Evolutionary conservation across 805 yeast species (phyloP).

Genomic region (Blastobotrys parvus): DNA sequence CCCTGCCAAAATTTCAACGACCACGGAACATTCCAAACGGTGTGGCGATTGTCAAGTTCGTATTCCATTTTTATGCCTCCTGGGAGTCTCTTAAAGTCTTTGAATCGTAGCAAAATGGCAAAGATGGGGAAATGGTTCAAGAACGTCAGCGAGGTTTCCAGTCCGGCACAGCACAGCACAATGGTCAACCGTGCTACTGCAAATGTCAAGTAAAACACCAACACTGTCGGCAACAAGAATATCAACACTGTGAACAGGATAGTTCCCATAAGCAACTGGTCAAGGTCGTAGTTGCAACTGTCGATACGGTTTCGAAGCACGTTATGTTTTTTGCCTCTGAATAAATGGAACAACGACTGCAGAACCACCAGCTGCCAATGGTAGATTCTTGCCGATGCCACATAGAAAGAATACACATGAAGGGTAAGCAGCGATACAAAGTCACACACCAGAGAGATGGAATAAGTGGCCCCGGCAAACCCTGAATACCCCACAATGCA

Average conservation of each 20-base stretch:
- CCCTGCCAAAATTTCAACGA: background rate
- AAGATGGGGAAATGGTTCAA: slow-evolving; percentile 84
- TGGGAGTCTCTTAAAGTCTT: slow-evolving; percentile 65
- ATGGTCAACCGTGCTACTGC: slow-evolving; percentile 49
- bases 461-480: slow-evolving; percentile 58
- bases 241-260: slow-evolving; percentile 71
- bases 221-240: slow-evolving; percentile 77
- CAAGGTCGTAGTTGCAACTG: slow-evolving; percentile 72
- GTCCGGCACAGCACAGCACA: slow-evolving; percentile 38
- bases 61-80: slow-evolving; percentile 42
- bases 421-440: slow-evolving; percentile 51
- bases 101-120: slow-evolving; percentile 66
- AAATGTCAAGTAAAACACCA: slow-evolving; percentile 75
- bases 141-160: slow-evolving; percentile 54
- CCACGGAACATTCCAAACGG: slow-evolving; percentile 3
- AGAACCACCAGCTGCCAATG: slow-evolving; percentile 63
- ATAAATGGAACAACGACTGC: slow-evolving; percentile 69
- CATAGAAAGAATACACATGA: slow-evolving; percentile 70
- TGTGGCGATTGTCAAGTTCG: slow-evolving; percentile 3
- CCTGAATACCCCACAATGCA: slow-evolving; percentile 34
- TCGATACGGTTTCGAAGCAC: slow-evolving; percentile 80
- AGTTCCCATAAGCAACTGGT: slow-evolving; percentile 83
- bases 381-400: slow-evolving; percentile 70
- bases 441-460: slow-evolving; percentile 61
- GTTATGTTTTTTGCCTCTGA: slow-evolving; percentile 84